phyloP scores from a whole-genome alignment of 495 filamentous ascomycete genomes.

The Tuber magnatum region DNA sequence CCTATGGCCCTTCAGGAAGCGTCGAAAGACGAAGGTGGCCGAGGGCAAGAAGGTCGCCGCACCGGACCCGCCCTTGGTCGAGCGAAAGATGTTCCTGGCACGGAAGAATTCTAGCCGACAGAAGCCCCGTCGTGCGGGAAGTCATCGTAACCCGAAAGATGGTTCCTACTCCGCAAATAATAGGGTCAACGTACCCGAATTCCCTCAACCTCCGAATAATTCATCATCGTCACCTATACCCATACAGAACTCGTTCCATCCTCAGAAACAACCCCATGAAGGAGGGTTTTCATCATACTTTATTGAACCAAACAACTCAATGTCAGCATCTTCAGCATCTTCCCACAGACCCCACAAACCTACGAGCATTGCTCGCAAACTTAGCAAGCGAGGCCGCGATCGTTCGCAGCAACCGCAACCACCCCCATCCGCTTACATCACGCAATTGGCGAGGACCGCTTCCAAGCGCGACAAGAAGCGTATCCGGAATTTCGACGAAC shows the following conservation, averaged over 20 bases:
- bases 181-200: constrained; percentile 17
- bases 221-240: constrained; percentile 20
- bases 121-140: constrained; percentile 25
- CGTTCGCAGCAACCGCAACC: constrained; percentile 23
- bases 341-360: constrained; percentile 39
- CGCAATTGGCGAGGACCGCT: constrained; percentile 33
- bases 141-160: constrained; percentile 16
- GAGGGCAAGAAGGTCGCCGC: constrained; percentile 30
- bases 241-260: constrained; percentile 30
- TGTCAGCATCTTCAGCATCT: constrained; percentile 31
- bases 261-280: constrained; percentile 31
- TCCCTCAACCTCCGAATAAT: constrained; percentile 25
- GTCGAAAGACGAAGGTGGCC: constrained; percentile 36
- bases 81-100: constrained; percentile 35
- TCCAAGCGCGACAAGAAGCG: constrained; percentile 33
- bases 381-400: constrained; percentile 36
- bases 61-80: constrained; percentile 24
- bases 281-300: constrained; percentile 37
- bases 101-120: constrained; percentile 35
- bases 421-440: constrained; percentile 36
- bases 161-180: background rate
- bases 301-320: constrained; percentile 27
- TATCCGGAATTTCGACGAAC: constrained; percentile 33
- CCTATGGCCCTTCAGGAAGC: constrained; percentile 39
- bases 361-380: constrained; percentile 31